Percentiles rank a stretch among this genome's conserved stretches.
Evolutionary conservation across 257 asterid genomes (phyloP).

Genomic region (Agastache rugosa): DNA sequence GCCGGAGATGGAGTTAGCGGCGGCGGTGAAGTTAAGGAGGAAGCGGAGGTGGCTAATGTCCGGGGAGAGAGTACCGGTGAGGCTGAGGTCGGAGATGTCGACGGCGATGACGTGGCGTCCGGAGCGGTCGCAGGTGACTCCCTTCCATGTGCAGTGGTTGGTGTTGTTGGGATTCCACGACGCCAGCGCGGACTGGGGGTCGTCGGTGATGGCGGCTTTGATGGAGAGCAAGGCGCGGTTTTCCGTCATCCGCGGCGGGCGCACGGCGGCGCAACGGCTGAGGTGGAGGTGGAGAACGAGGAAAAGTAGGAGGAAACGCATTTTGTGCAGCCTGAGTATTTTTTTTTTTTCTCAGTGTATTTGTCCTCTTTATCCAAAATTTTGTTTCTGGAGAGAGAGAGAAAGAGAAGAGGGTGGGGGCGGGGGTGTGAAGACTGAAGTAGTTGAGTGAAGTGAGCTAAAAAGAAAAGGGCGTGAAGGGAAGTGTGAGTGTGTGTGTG

Average conservation of each 20-base stretch:
- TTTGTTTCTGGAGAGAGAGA: neutral
- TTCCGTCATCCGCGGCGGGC: conserved; percentile 54
- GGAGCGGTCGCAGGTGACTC: conserved; percentile 75
- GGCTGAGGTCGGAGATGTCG: conserved; percentile 66
- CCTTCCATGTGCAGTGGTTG: conserved; percentile 71
- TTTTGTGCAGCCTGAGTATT: conserved; percentile 31
- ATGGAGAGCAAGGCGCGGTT: conserved; percentile 65
- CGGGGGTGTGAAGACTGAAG: neutral
- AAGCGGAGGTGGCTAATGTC: conserved; percentile 66
- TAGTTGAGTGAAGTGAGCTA: conserved; percentile 23
- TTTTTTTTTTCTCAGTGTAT: neutral
- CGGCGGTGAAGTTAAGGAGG: conserved; percentile 65
- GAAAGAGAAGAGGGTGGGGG: neutral
- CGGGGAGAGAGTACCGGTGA: conserved; percentile 64
- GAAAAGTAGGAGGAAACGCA: conserved; percentile 59
- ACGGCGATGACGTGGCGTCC: conserved; percentile 68
- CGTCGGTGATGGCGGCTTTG: conserved; percentile 70
- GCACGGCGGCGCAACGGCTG: conserved; percentile 44
- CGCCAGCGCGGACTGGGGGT: conserved; percentile 62
- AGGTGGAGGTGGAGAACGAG: conserved; percentile 50
- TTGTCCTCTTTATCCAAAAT: neutral
- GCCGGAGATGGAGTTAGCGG: conserved; percentile 64
- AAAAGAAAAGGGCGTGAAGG: conserved; percentile 14
- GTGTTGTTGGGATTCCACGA: conserved; percentile 68
- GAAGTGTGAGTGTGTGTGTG: neutral